Base-by-base conservation (phyloP, 1,139 yeast genomes). In the Lipomyces yarrowii region DNA sequence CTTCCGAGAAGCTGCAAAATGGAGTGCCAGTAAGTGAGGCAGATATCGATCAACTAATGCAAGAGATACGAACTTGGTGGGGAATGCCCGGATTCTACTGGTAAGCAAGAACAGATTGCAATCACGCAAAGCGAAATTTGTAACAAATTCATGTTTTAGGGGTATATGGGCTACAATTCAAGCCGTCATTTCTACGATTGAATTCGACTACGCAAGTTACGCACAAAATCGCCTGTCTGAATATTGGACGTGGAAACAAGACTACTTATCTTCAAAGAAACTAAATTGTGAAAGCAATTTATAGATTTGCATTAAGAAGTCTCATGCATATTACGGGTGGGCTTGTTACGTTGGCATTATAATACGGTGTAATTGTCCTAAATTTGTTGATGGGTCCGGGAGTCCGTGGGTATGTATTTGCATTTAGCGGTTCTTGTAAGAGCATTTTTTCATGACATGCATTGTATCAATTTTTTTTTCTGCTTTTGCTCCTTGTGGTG, bases 131-230 rank as follows among this genome's bases (percentile, higher is more conserved):
- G 10, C 18, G 23, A 8, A 15, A 18, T 26, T n/a, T 6, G 18
- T 51, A 26, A 32, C 42, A 37, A 67, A 39, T 35, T n/a, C 59
- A 18, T 60, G 33, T 26, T 26, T 26, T 52, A 68, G 71, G 71
- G 94, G 94, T 2, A 82, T 89, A 15, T 90, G 96, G 96, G 87
- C 93, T 1, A 87, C 87, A 71, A 88, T 90, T 67, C 96, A 90
- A 75, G 83, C 89, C 69, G 84, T 84, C 67, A 85, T 88, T 46
- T 87, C 92, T 3, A 83, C 85, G 61, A 89, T 90, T 62, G 96
- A 90, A 72, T 90, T 90, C 75, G 88, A 88, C 73, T 90, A 90
- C 74, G 82, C 85, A 15, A 79, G 81, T 26, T 89, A 89, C 74
- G 86, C 90, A 0, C 81, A 81, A 61, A 78, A 81, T 64, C 80